A percentile compares a stretch with the other conserved stretches of the same genome.
Conservation (phyloP, 768 basidiomycete genomes). For the Auriscalpium orientale region DNA sequence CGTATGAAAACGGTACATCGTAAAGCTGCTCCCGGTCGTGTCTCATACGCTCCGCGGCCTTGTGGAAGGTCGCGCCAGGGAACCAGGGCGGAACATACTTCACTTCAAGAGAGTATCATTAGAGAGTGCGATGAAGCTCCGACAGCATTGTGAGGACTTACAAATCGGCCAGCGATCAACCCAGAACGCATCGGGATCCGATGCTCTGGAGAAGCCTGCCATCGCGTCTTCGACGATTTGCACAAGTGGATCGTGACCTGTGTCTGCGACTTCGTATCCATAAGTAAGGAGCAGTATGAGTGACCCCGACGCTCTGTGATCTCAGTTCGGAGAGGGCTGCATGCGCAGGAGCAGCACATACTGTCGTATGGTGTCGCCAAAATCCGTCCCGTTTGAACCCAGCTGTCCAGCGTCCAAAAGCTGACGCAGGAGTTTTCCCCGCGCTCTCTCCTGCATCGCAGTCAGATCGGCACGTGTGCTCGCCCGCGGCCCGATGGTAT, state of each 20-base stretch:
- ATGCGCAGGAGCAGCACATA: slow-evolving; percentile 1
- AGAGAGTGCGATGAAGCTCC: too few relatives aligned
- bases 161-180: not conserved
- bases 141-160: not conserved
- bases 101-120: slow-evolving; percentile 26
- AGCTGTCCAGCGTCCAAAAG: slow-evolving; percentile 2
- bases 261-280: slow-evolving; percentile 11
- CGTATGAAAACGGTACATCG: slow-evolving; percentile 52
- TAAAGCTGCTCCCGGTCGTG: slow-evolving; percentile 57
- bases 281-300: slow-evolving; percentile 10
- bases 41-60: slow-evolving; percentile 57
- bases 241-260: slow-evolving; percentile 17
- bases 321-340: not conserved
- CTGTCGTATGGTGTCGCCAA: slow-evolving; percentile 17
- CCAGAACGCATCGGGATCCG: slow-evolving; percentile 23
- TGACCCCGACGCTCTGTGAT: slow-evolving; percentile 7
- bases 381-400: slow-evolving; percentile 10
- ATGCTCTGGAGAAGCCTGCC: slow-evolving; percentile 26
- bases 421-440: slow-evolving; percentile 11
- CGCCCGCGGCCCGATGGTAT: slow-evolving; percentile 26
- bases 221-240: slow-evolving; percentile 31
- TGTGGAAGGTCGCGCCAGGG: slow-evolving; percentile 62
- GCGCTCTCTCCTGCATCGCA: slow-evolving; percentile 15
- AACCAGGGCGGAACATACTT: slow-evolving; percentile 55
- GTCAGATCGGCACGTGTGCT: slow-evolving; percentile 14